phyloP scores from a whole-genome alignment of 257 asterid genomes.

The Solanum appendiculatum region DNA sequence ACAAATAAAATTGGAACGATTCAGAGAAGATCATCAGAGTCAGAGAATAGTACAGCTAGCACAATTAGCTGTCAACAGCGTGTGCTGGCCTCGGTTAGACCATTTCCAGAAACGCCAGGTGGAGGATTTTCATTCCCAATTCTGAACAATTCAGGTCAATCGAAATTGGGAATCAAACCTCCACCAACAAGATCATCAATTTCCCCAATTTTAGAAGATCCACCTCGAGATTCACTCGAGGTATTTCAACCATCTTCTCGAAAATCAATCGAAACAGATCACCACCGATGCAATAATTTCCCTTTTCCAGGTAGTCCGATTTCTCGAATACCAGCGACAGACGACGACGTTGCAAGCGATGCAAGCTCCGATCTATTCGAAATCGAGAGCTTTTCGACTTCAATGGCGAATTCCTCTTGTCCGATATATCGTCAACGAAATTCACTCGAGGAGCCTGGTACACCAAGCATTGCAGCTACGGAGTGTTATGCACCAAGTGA shows the following conservation, averaged over 20 bases:
- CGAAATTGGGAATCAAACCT: constrained; percentile 4
- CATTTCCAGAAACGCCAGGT: constrained; percentile 16
- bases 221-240: constrained; percentile 53
- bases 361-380: constrained; percentile 90
- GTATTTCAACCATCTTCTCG: constrained; percentile 53
- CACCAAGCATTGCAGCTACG: constrained; percentile 57
- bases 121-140: constrained; percentile 60
- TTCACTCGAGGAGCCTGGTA: constrained; percentile 63
- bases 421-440: constrained; percentile 49
- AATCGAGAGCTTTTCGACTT: constrained; percentile 76
- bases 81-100: constrained; percentile 28
- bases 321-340: constrained; percentile 22
- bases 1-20: neutral
- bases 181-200: constrained; percentile 1
- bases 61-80: constrained; percentile 32
- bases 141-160: constrained; percentile 18
- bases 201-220: constrained; percentile 26
- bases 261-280: constrained; percentile 13
- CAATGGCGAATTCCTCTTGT: constrained; percentile 37
- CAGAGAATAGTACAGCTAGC: constrained; percentile 12
- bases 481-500: constrained; percentile 93
- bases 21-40: neutral
- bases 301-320: constrained; percentile 37
- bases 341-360: constrained; percentile 62
- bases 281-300: neutral